Evolutionary conservation across 2,329 filamentous ascomycete genomes (phyloP).

Genomic region (Ceratocystis cubensis): DNA sequence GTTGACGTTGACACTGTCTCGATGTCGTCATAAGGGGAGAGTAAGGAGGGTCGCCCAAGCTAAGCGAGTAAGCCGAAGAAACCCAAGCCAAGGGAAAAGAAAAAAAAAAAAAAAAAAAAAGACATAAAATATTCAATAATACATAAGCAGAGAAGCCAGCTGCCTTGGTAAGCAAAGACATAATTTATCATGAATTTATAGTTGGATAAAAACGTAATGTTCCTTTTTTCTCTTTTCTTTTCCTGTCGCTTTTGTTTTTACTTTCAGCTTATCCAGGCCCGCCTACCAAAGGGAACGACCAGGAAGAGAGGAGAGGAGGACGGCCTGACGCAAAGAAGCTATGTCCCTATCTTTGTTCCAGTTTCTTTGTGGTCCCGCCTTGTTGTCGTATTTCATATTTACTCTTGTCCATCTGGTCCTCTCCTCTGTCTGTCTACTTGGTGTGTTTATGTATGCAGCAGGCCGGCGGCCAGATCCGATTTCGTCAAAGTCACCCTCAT

Average conservation of each 20-base stretch:
- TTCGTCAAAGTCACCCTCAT: too few relatives aligned
- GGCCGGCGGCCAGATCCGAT: too few relatives aligned
- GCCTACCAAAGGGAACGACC: not conserved
- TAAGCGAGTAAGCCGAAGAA: conserved; percentile 1
- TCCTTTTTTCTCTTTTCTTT: not conserved
- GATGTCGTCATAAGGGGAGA: not conserved
- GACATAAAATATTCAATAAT: not conserved
- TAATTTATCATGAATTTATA: not conserved
- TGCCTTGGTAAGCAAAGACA: not conserved
- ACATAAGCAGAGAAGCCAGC: not conserved
- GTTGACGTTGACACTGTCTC: not conserved
- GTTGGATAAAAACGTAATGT: not conserved
- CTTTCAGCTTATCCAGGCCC: not conserved
- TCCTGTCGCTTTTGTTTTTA: not conserved
- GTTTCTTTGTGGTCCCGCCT: too few relatives aligned
- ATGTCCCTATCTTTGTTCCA: not conserved
- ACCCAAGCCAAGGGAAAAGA: not conserved
- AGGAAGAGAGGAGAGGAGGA: not conserved
- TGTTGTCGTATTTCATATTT: not conserved
- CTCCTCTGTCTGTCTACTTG: not conserved
- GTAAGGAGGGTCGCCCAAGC: not conserved
- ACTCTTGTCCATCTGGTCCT: not conserved
- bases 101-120: not conserved
- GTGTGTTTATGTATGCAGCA: too few relatives aligned
- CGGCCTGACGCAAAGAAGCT: not conserved